Evolutionary conservation across 441 rosid species (phyloP).

Genomic region (Jatropha multifida): DNA sequence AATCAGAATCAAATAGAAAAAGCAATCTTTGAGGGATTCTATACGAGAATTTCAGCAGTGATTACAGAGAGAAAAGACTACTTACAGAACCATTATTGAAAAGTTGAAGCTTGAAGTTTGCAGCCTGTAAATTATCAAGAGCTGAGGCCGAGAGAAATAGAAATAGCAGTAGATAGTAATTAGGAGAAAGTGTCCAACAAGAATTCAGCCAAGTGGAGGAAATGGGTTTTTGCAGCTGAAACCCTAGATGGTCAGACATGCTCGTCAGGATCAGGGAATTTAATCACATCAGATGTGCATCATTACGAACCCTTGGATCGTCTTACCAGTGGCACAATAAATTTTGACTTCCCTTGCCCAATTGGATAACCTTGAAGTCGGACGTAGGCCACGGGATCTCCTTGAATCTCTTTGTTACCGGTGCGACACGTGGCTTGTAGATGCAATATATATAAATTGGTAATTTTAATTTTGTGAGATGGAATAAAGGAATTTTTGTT

Average conservation of each 20-base stretch:
- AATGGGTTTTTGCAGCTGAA: conserved; percentile 12
- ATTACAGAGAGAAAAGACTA: background rate
- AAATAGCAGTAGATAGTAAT: background rate
- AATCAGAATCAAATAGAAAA: background rate
- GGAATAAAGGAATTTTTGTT: too few relatives aligned
- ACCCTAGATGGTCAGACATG: conserved; percentile 9
- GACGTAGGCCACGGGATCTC: background rate
- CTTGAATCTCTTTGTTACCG: background rate
- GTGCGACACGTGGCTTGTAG: background rate
- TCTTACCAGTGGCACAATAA: background rate
- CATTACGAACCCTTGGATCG: conserved; percentile 15
- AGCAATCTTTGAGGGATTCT: background rate
- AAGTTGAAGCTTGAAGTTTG: conserved; percentile 14
- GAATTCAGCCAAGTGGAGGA: background rate
- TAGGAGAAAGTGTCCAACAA: background rate
- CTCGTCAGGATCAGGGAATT: background rate
- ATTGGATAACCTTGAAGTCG: background rate
- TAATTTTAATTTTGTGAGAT: too few relatives aligned
- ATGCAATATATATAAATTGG: too few relatives aligned
- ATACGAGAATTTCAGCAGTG: background rate
- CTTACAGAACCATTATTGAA: conserved; percentile 7
- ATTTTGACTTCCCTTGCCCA: background rate
- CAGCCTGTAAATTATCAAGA: background rate
- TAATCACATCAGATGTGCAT: background rate
- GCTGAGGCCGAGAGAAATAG: background rate